phyloP scores from a whole-genome alignment of 371 early-diverging fungal genomes.

The Saksenaea vasiformis region DNA sequence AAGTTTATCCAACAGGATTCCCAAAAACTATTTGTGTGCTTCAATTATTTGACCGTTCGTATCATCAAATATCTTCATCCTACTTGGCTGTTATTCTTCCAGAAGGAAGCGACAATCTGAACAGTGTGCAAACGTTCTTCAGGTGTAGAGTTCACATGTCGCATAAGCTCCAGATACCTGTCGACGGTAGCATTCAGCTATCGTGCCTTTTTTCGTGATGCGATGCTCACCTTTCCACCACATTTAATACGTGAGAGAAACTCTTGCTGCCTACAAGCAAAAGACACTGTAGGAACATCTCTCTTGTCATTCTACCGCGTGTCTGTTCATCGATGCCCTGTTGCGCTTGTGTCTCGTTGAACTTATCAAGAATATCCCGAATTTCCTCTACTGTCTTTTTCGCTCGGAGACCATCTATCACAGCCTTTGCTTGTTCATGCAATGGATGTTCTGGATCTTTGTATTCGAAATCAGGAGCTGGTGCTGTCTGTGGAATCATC shows the following conservation, averaged over 20 bases:
- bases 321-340: constrained; percentile 35
- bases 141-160: constrained; percentile 58
- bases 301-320: constrained; percentile 56
- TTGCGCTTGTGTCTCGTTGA: constrained; percentile 40
- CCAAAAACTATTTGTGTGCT: constrained; percentile 62
- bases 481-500: constrained; percentile 68
- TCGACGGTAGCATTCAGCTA: background rate
- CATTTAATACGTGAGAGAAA: constrained; percentile 90
- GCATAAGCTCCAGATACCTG: constrained; percentile 72
- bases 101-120: constrained; percentile 77
- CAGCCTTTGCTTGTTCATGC: constrained; percentile 58
- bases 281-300: constrained; percentile 80
- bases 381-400: constrained; percentile 71
- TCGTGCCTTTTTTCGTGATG: background rate
- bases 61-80: constrained; percentile 5
- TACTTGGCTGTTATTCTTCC: constrained; percentile 79
- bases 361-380: constrained; percentile 44
- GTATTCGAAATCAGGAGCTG: constrained; percentile 71
- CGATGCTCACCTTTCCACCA: constrained; percentile 73
- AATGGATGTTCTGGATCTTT: constrained; percentile 51
- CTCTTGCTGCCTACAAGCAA: constrained; percentile 88
- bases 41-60: background rate
- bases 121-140: constrained; percentile 73
- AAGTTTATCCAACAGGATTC: constrained; percentile 88
- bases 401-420: constrained; percentile 60